Percentiles rank a stretch among this genome's conserved stretches.
These are phyloP conservation scores for Serendipita vermifera DNA, from an alignment of 768 basidiomycete species.

Conservation along the genomic window DNA sequence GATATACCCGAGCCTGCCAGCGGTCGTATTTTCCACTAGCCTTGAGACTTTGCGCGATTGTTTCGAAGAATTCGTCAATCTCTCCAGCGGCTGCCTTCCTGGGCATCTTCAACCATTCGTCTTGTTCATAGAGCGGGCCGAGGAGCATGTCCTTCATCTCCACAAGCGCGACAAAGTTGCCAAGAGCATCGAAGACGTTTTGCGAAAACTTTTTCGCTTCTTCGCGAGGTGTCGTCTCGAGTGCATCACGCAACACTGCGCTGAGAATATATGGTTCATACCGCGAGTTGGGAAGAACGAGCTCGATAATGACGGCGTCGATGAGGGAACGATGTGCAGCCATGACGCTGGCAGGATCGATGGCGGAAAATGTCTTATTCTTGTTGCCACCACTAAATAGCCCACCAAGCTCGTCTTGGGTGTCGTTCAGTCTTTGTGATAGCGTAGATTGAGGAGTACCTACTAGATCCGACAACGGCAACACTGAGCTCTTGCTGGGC, in stretches of 20 bases:
- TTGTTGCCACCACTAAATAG: constrained; percentile 46
- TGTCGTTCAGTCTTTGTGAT: constrained; percentile 25
- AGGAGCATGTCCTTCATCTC: constrained; percentile 56
- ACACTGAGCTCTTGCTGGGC: constrained; percentile 54
- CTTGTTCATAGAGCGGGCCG: constrained; percentile 43
- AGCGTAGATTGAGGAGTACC: constrained; percentile 18
- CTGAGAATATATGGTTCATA: constrained; percentile 57
- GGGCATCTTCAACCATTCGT: constrained; percentile 35
- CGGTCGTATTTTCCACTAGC: not conserved
- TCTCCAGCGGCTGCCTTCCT: constrained; percentile 23
- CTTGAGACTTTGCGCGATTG: constrained; percentile 30
- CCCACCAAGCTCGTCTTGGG: constrained; percentile 37
- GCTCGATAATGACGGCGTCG: constrained; percentile 71
- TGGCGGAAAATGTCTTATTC: constrained; percentile 24
- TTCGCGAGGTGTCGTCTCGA: constrained; percentile 60
- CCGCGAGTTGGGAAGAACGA: constrained; percentile 57
- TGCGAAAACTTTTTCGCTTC: constrained; percentile 53
- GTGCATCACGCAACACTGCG: constrained; percentile 53
- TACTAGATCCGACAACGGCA: constrained; percentile 59
- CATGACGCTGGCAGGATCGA: constrained; percentile 18
- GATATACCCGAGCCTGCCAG: constrained; percentile 22
- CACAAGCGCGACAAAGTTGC: constrained; percentile 63
- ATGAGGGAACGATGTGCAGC: constrained; percentile 62
- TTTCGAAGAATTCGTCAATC: constrained; percentile 56
- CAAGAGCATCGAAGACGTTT: constrained; percentile 66